Conservation (phyloP, 2,329 filamentous ascomycete species). For the Aspergillus pseudotamarii region DNA sequence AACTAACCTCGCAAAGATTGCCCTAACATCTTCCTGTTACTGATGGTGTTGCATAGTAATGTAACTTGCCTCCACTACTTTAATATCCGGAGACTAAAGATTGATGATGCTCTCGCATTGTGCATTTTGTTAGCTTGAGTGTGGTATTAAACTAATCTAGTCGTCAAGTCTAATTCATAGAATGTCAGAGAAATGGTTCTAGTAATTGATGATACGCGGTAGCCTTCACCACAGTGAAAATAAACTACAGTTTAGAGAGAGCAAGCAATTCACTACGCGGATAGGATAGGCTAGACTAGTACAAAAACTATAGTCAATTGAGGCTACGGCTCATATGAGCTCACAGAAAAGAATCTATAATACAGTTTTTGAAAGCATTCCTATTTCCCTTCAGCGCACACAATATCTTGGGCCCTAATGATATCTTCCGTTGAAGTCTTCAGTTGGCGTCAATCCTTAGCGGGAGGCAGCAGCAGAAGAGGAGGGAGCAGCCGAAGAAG, state of each 20-base stretch:
- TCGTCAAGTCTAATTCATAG: background rate
- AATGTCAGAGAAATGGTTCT: background rate
- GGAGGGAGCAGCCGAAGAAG: slow-evolving; percentile 6
- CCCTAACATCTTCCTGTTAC: too few species aligned
- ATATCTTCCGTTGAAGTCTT: background rate
- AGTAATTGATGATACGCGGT: background rate
- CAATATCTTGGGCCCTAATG: too few species aligned
- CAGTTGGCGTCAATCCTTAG: background rate
- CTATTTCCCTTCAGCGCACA: background rate
- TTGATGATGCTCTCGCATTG: background rate
- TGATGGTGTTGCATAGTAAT: background rate
- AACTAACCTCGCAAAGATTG: background rate
- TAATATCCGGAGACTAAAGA: too few species aligned
- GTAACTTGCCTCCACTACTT: background rate
- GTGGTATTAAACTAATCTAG: background rate
- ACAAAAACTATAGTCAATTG: background rate
- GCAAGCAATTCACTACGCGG: background rate
- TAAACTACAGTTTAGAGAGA: background rate
- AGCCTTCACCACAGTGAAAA: background rate
- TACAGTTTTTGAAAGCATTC: background rate
- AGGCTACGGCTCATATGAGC: background rate
- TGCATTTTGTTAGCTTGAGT: background rate
- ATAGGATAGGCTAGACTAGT: background rate
- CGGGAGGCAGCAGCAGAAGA: slow-evolving; percentile 3
- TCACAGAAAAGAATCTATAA: background rate